Base-by-base conservation (phyloP, 202 grass and related monocot species). In the Zizania palustris region DNA sequence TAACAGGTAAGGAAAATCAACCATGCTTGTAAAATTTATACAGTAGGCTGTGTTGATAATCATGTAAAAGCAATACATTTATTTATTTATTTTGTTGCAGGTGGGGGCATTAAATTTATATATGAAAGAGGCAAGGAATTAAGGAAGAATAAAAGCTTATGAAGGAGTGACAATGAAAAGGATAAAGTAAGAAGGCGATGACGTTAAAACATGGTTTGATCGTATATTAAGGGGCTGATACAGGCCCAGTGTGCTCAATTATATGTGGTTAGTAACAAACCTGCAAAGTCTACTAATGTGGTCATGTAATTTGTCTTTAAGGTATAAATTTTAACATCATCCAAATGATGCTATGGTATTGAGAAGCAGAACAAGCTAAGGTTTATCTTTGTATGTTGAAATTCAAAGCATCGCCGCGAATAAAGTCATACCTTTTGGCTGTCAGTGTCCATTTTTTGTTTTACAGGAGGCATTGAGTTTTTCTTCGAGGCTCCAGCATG, bases 1-100 rank as follows among this genome's bases (percentile, higher is more conserved):
- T 60, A 56, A 66, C 28, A 60, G 62, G 51, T 72, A 64, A 64
- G 14, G 20, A 35, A 51, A 81, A 81, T 10, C 42, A 28, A 80
- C 57, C 44, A 65, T 65, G 59, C 44, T 45, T 65, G 59, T 56
- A 55, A 33, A n/a, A 44, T 19, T 9, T n/a, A 43, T 36, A 4
- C 36, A 20, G 19, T 72, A 55, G 21, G 45, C 46, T 6, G n/a
- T 65, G 64, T 19, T 53, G 44, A 34, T 44, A 15, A 28, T 35
- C 41, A 19, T 36, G 6, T 16, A 11, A 54, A 54, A 54, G 50
- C 3, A 6, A 54, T 19, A 8, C 7, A 54, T 54, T 54, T 8
- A 54, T 54, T 19, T 7, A 54, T 54, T 19, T 53, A 28, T n/a
- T 4, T 53, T n/a, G 16, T n/a, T 15, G n/a, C 8, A 8, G 7